These are phyloP conservation scores for Penicillium sp. DNA, from an alignment of 2,329 filamentous ascomycete genomes.

Conservation along the genomic window DNA sequence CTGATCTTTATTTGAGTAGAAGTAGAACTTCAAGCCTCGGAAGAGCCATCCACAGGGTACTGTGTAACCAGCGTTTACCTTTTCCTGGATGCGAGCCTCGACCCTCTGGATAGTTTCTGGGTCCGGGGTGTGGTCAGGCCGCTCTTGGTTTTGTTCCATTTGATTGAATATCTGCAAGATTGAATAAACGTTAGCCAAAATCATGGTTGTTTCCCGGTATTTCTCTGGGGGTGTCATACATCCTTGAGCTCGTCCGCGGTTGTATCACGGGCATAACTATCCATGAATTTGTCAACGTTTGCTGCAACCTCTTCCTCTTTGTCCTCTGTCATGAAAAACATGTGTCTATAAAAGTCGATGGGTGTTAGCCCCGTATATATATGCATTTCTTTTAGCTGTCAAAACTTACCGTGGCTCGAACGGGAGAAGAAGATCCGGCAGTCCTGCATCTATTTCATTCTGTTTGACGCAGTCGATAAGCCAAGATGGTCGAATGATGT, in stretches of 20 bases:
- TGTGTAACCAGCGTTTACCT: slow-evolving; percentile 34
- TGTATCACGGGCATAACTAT: slow-evolving; percentile 77
- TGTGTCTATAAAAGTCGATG: slow-evolving; percentile 56
- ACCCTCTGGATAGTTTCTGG: slow-evolving; percentile 56
- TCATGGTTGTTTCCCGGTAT: neutral
- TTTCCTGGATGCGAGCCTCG: slow-evolving; percentile 55
- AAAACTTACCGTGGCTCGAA: slow-evolving; percentile 52
- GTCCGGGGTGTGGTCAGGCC: slow-evolving; percentile 43
- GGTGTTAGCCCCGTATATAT: slow-evolving; percentile 3
- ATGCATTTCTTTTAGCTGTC: slow-evolving; percentile 30
- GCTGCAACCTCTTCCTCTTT: slow-evolving; percentile 55
- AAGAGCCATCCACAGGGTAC: slow-evolving; percentile 51
- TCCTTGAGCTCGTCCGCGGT: slow-evolving; percentile 61
- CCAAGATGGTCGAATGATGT: slow-evolving; percentile 80
- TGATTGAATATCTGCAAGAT: slow-evolving; percentile 38
- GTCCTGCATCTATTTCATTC: slow-evolving; percentile 54
- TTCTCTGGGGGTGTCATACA: slow-evolving; percentile 26
- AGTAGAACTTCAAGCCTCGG: slow-evolving; percentile 47
- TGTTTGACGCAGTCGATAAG: slow-evolving; percentile 74
- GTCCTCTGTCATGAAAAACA: slow-evolving; percentile 67
- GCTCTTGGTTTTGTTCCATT: slow-evolving; percentile 35
- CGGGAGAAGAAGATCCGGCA: slow-evolving; percentile 62
- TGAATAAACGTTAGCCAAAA: slow-evolving; percentile 1
- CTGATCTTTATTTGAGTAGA: slow-evolving; percentile 30
- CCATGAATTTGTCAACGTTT: slow-evolving; percentile 74